Conservation (phyloP, 2,329 filamentous ascomycete species). For the Sporothrix brunneoviolacea region DNA sequence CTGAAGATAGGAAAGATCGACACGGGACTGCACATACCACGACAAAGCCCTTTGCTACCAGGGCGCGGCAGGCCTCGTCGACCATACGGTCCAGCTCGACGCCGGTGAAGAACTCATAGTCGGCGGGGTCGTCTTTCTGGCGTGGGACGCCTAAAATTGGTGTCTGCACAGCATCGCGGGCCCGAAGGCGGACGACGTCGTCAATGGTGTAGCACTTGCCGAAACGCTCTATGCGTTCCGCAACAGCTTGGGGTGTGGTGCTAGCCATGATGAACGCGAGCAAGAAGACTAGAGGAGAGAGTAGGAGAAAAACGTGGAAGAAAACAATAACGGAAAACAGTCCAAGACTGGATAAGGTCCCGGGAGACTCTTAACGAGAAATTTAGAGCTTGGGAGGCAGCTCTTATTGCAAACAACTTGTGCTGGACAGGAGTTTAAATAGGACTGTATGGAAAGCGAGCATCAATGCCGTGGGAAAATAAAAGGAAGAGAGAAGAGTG, state of each 20-base stretch:
- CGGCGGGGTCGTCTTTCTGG: conserved; percentile 24
- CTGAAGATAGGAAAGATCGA: no score
- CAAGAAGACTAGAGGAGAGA: background rate
- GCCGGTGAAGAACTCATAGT: conserved; percentile 36
- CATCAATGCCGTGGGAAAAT: background rate
- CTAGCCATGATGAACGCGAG: conserved; percentile 18
- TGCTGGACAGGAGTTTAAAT: no score
- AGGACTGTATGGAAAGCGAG: no score
- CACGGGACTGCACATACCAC: no score
- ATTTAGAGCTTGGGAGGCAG: no score
- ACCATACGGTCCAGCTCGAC: conserved; percentile 34
- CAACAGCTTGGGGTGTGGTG: conserved; percentile 22
- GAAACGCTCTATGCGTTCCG: conserved; percentile 27
- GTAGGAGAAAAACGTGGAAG: background rate
- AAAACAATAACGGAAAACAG: no score
- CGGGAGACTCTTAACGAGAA: no score
- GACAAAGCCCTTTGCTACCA: conserved; percentile 28
- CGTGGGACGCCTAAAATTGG: conserved; percentile 36
- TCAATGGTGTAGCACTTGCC: conserved; percentile 35
- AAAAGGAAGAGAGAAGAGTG: background rate
- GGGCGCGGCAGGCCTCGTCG: conserved; percentile 28
- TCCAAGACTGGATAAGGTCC: no score
- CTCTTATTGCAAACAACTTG: no score
- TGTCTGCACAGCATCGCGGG: conserved; percentile 30
- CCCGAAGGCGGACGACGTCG: conserved; percentile 34